These are phyloP conservation scores for Cadophora luteo-olivacea DNA, from an alignment of 2,329 filamentous ascomycete species.

Conservation along the genomic window DNA sequence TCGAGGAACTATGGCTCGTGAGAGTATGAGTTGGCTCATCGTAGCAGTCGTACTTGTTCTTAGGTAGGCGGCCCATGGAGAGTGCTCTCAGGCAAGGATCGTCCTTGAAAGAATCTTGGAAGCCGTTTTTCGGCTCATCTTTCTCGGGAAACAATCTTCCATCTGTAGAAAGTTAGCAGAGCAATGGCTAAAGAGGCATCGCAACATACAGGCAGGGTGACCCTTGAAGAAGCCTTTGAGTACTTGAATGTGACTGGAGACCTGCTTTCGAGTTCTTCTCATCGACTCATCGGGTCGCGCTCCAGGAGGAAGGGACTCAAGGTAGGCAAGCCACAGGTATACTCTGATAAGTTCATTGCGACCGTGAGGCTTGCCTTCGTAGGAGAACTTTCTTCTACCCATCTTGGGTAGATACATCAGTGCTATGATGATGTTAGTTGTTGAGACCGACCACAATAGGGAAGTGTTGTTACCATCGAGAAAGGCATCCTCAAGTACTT, in stretches of 20 bases:
- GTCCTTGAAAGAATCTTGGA: constrained; percentile 65
- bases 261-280: constrained; percentile 62
- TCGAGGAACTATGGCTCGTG: constrained; percentile 25
- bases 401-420: constrained; percentile 70
- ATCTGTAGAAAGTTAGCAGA: constrained; percentile 34
- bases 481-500: constrained; percentile 69
- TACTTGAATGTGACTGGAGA: constrained; percentile 75
- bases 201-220: constrained; percentile 65
- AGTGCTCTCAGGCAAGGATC: constrained; percentile 69
- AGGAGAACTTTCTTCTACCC: constrained; percentile 70
- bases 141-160: constrained; percentile 64
- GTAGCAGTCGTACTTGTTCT: constrained; percentile 31
- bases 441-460: neutral
- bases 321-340: constrained; percentile 64
- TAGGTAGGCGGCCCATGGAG: constrained; percentile 51
- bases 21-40: constrained; percentile 29
- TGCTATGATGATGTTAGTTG: constrained; percentile 51
- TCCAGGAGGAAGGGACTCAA: constrained; percentile 51
- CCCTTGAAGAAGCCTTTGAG: constrained; percentile 70
- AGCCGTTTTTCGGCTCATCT: constrained; percentile 59
- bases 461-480: constrained; percentile 62
- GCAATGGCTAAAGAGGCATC: neutral
- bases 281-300: constrained; percentile 54
- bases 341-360: constrained; percentile 75
- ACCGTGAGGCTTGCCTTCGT: constrained; percentile 67